Conservation (phyloP, 176 grass and related monocot genomes). For the Typha latifolia region DNA sequence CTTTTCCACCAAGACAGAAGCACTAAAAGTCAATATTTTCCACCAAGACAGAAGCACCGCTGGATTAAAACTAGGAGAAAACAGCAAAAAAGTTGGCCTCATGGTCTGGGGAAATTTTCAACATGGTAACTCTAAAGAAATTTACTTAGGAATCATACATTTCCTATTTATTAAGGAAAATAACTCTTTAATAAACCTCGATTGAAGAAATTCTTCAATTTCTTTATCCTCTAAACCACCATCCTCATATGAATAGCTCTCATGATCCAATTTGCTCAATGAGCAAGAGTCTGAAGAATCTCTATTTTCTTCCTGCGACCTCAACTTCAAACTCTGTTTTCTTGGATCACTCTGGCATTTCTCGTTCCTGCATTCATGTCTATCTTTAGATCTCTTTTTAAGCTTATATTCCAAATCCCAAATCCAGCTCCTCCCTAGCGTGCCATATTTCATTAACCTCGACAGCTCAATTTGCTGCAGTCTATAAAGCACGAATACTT, state of each 20-base stretch:
- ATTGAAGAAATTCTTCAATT: slow-evolving; percentile 76
- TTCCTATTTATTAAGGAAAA: not conserved
- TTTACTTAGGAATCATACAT: not conserved
- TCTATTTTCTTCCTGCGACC: slow-evolving; percentile 23
- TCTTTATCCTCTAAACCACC: slow-evolving; percentile 51
- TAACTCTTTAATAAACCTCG: slow-evolving; percentile 42
- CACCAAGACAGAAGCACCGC: no score
- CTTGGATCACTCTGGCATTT: slow-evolving; percentile 35
- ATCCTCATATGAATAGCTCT: slow-evolving; percentile 31
- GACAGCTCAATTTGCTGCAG: slow-evolving; percentile 79
- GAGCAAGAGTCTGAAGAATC: slow-evolving; percentile 20
- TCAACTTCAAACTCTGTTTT: slow-evolving; percentile 32
- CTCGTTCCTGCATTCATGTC: not conserved
- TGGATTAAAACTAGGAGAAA: not conserved
- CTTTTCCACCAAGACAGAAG: not conserved
- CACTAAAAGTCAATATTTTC: no score
- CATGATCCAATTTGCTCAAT: slow-evolving; percentile 10
- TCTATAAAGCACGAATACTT: no score
- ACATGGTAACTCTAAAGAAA: not conserved
- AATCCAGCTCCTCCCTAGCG: slow-evolving; percentile 71
- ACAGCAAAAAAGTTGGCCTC: not conserved
- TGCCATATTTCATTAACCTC: slow-evolving; percentile 88
- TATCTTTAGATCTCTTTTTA: slow-evolving; percentile 23
- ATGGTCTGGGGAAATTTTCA: not conserved
- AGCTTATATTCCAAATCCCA: slow-evolving; percentile 53